Conservation (phyloP, 805 yeast genomes). For the Tetrapisispora nanseiensis region DNA sequence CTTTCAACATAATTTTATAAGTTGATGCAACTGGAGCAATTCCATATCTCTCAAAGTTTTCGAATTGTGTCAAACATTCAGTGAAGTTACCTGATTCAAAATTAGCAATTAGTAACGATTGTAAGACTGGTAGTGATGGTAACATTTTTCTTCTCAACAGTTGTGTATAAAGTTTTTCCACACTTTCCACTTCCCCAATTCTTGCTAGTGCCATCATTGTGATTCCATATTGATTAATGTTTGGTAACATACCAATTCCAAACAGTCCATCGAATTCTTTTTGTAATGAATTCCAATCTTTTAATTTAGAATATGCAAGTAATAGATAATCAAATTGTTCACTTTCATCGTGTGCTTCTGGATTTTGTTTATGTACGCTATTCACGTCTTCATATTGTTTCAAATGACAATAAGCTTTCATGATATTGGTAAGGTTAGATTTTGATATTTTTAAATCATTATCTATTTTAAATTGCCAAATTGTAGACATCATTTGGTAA, state of each 20-base stretch:
- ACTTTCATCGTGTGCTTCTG: slow-evolving; percentile 34
- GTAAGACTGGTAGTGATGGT: slow-evolving; percentile 33
- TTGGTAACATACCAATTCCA: slow-evolving; percentile 45
- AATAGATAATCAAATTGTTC: slow-evolving; percentile 42
- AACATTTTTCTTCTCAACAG: slow-evolving; percentile 35
- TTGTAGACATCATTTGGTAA: slow-evolving; percentile 9
- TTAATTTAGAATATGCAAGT: slow-evolving; percentile 34
- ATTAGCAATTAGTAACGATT: slow-evolving; percentile 20
- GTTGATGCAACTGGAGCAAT: slow-evolving; percentile 21
- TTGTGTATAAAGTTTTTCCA: slow-evolving; percentile 41
- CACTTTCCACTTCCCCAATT: slow-evolving; percentile 39
- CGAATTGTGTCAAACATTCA: slow-evolving; percentile 23
- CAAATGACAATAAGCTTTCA: slow-evolving; percentile 17
- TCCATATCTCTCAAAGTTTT: slow-evolving; percentile 22
- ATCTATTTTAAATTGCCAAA: slow-evolving; percentile 29
- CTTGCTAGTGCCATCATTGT: slow-evolving; percentile 52
- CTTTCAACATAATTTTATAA: slow-evolving; percentile 23
- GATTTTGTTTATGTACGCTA: slow-evolving; percentile 30
- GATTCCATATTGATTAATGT: slow-evolving; percentile 44
- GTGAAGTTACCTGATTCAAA: slow-evolving; percentile 17
- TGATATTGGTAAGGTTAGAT: slow-evolving; percentile 18
- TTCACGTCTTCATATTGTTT: slow-evolving; percentile 20
- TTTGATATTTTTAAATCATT: slow-evolving; percentile 11
- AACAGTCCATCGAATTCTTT: slow-evolving; percentile 46
- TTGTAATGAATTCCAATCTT: slow-evolving; percentile 48